Percentiles rank a stretch among this genome's conserved stretches.
Conservation (phyloP, 2,329 filamentous ascomycete species). For the Phialemoniopsis sp. region DNA sequence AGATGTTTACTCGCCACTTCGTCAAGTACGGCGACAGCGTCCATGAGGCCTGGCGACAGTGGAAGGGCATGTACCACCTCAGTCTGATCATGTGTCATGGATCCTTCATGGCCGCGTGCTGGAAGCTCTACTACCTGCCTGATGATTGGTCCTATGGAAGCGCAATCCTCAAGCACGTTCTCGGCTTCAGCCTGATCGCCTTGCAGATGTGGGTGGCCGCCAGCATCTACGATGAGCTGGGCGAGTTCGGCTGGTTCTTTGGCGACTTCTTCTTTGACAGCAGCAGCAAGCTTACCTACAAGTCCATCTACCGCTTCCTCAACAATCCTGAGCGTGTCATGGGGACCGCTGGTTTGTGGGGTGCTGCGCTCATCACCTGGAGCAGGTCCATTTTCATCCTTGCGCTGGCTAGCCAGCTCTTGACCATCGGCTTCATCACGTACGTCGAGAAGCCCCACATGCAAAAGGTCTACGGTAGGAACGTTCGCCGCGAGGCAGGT, state of each 20-base stretch:
- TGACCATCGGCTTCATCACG: conserved; percentile 84
- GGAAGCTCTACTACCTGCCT: conserved; percentile 94
- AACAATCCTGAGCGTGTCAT: conserved; percentile 97
- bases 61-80: conserved; percentile 94
- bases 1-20: conserved; percentile 96
- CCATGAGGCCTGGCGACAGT: conserved; percentile 93
- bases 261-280: conserved; percentile 98
- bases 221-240: conserved; percentile 92
- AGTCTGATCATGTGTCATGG: conserved; percentile 87
- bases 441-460: conserved; percentile 95
- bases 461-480: conserved; percentile 91
- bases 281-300: conserved; percentile 84
- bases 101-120: conserved; percentile 85
- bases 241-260: conserved; percentile 98
- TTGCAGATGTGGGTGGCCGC: conserved; percentile 90
- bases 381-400: conserved; percentile 83
- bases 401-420: conserved; percentile 77
- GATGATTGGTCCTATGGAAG: conserved; percentile 84
- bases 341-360: conserved; percentile 93
- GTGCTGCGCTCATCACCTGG: conserved; percentile 88
- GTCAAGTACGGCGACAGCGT: conserved; percentile 91
- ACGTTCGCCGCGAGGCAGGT: conserved; percentile 80
- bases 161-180: conserved; percentile 78
- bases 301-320: conserved; percentile 94
- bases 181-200: conserved; percentile 75